Base-by-base conservation (phyloP, 106 monocot genomes). In the Alisma plantagoaquatica region DNA sequence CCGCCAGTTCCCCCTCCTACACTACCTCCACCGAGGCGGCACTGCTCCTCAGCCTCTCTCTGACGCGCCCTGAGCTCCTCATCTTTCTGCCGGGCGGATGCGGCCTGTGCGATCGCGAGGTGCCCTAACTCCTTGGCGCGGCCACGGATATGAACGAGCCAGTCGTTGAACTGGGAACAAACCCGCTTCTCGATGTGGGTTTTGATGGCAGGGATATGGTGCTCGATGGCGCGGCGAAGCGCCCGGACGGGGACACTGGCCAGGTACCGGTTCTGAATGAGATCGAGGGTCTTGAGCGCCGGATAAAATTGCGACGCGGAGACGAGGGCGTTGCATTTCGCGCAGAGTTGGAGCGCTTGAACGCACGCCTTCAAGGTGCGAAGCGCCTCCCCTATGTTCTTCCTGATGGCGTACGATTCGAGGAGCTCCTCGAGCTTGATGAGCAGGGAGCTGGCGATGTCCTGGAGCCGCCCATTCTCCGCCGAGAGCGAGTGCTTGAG, bases 141-240 rank as follows among this genome's bases (percentile, higher is more conserved):
- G 55, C 56, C 42, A 22, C 57, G 46, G 33, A 58, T 57, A 18
- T 57, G 12, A 7, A 67, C 67, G 29, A 67, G 67, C 67, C 67
- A 67, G 41, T 67, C 56, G 38, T 48, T 57, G 35, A 67, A 66
- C 17, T 66, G 46, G 21, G n/a, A 15, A 21, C 29, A 29, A 32
- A 55, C 46, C 27, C 31, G 46, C 44, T 44, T 56, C 66, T 46
- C 41, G 22, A 66, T 38, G 16, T 66, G 43, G 19, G 35, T 32
- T 28, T 56, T 66, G 46, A 66, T 56, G 12, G 22, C 19, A 4
- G 66, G 66, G 25, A 66, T 56, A 17, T 48, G 27, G 25, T 43
- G 46, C 23, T 33, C 32, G 20, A 66, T 66, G 15, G 57, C 55
- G 20, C 48, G 45, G 15, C 54, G 14, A 12, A 66, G 54, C 19